Evolutionary conservation across 2,329 filamentous ascomycete species (phyloP).

Genomic region (Neonectria magnoliae): DNA sequence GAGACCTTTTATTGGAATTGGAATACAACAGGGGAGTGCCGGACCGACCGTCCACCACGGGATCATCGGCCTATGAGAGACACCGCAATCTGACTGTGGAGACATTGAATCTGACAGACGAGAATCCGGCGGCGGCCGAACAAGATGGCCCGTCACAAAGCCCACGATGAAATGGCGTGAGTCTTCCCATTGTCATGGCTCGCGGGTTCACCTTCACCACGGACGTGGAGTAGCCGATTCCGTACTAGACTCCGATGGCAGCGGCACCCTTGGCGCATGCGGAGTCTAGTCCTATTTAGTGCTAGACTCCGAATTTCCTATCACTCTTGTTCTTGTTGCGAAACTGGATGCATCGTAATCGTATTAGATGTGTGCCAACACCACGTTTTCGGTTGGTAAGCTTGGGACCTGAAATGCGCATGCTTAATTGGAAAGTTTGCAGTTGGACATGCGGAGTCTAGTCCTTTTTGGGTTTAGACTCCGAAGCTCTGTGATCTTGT

Average conservation of each 20-base stretch:
- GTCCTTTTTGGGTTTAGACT: slow-evolving; percentile 36
- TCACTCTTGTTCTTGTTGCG: neutral
- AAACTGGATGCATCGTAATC: neutral
- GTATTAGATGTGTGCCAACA: slow-evolving; percentile 3
- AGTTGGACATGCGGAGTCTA: slow-evolving; percentile 42
- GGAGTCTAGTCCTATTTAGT: slow-evolving; percentile 35
- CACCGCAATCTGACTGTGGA: neutral
- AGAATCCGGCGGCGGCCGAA: neutral
- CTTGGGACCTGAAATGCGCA: neutral
- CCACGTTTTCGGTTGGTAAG: neutral
- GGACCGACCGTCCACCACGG: neutral
- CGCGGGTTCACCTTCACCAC: neutral
- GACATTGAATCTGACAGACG: neutral
- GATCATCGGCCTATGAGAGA: neutral
- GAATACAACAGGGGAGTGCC: neutral
- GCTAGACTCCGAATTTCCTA: slow-evolving; percentile 47
- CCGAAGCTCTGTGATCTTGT: neutral
- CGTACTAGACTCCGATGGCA: slow-evolving; percentile 40
- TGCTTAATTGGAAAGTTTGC: neutral
- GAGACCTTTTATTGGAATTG: neutral
- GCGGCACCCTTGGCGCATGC: neutral
- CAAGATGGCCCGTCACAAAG: neutral
- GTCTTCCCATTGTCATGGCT: neutral
- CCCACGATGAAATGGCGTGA: neutral
- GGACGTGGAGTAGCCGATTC: slow-evolving; percentile 27